A percentile compares a stretch with the other conserved stretches of the same genome.
These are phyloP conservation scores for Xanthoceras sorbifolium DNA, from an alignment of 345 rosid genomes.

Conservation along the genomic window DNA sequence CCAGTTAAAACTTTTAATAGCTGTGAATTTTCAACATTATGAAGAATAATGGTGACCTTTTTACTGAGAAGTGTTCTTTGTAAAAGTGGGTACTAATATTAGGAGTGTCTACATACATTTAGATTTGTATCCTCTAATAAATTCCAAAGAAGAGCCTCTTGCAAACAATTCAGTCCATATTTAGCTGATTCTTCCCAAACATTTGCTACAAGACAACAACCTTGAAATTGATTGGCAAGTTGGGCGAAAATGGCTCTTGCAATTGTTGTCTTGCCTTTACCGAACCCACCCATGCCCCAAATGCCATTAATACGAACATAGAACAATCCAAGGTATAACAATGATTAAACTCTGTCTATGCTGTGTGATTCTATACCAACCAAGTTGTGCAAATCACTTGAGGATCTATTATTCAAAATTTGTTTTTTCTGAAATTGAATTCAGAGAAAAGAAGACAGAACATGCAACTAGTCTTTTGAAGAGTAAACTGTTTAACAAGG, in stretches of 20 bases:
- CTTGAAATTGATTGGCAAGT: constrained; percentile 24
- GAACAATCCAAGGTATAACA: neutral
- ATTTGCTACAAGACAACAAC: constrained; percentile 32
- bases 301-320: constrained; percentile 24
- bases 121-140: neutral
- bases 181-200: constrained; percentile 26
- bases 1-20: neutral
- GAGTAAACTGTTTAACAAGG: no score
- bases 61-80: neutral
- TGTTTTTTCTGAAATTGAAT: no score
- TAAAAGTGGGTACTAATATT: no score
- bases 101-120: no score
- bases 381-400: neutral
- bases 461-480: no score
- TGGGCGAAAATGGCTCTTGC: constrained; percentile 31
- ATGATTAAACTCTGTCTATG: neutral
- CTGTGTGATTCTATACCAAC: constrained; percentile 25
- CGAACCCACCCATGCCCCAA: constrained; percentile 35
- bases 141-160: constrained; percentile 5
- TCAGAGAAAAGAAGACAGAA: no score
- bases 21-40: constrained; percentile 1
- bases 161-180: neutral
- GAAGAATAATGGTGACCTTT: constrained; percentile 17
- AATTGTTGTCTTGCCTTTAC: constrained; percentile 38
- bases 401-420: neutral